These are phyloP conservation scores for Ascochyta viciae-villosae DNA, from an alignment of 2,329 filamentous ascomycete species.

Conservation along the genomic window DNA sequence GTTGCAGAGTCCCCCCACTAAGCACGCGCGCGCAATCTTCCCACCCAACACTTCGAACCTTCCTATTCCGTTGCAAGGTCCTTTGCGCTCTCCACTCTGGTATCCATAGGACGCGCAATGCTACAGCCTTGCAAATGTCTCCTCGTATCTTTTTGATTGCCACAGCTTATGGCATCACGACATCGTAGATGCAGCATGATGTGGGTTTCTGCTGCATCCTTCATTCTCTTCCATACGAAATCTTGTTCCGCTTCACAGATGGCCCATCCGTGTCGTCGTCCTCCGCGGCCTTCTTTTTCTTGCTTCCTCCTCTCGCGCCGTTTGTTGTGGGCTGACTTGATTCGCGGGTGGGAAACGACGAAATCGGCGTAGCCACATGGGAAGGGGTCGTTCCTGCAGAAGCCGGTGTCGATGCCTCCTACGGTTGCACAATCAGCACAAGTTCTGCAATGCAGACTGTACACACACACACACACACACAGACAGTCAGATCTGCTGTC, in stretches of 20 bases:
- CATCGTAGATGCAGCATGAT: conserved; percentile 1
- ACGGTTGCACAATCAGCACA: conserved; percentile 22
- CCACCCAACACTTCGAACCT: conserved; percentile 22
- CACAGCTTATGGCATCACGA: conserved; percentile 3
- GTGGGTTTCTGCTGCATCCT: conserved; percentile 1
- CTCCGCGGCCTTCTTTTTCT: conserved; percentile 53
- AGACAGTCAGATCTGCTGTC: conserved; percentile 1
- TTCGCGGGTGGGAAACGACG: conserved; percentile 55
- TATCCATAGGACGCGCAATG: conserved; percentile 39
- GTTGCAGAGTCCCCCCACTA: conserved; percentile 14
- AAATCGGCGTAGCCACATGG: conserved; percentile 57
- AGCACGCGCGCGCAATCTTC: conserved; percentile 15
- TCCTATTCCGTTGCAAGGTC: conserved; percentile 26
- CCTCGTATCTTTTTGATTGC: conserved; percentile 15
- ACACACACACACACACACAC: too few relatives aligned
- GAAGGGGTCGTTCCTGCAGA: conserved; percentile 53
- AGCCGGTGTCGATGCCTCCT: conserved; percentile 50
- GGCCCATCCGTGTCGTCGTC: conserved; percentile 57
- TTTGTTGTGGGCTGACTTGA: conserved; percentile 53
- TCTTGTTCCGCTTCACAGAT: conserved; percentile 56
- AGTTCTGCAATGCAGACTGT: background rate
- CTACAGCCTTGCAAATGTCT: conserved; percentile 15
- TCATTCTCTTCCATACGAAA: conserved; percentile 58
- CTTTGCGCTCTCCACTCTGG: conserved; percentile 21
- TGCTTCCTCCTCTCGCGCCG: conserved; percentile 49